Evolutionary conservation across 1,284 basidiomycete genomes (phyloP).

Genomic region (Trichosporon sp.): DNA sequence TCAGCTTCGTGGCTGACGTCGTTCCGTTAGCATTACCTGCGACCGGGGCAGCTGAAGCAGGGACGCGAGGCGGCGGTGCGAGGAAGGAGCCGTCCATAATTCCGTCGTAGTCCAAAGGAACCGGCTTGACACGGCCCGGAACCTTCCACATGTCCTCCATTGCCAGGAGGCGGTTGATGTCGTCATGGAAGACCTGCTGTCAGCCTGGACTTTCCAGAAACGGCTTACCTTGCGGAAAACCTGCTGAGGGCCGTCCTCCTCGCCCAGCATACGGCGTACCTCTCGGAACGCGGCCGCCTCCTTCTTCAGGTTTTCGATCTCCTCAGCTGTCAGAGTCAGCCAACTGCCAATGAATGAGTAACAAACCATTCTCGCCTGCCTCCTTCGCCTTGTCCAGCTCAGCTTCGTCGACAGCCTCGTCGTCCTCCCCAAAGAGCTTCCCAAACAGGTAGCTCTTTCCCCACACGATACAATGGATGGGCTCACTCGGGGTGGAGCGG

Average conservation of each 20-base stretch:
- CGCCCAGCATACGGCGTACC: constrained; percentile 58
- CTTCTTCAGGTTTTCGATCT: constrained; percentile 82
- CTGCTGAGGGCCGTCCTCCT: constrained; percentile 60
- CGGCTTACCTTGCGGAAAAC: constrained; percentile 80
- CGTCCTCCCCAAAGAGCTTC: constrained; percentile 90
- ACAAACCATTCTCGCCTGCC: constrained; percentile 69
- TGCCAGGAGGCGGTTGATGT: constrained; percentile 79
- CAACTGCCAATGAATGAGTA: background rate
- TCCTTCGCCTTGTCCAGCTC: constrained; percentile 55
- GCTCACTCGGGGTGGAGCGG: constrained; percentile 91
- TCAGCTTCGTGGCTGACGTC: constrained; percentile 52
- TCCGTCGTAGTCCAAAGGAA: constrained; percentile 71
- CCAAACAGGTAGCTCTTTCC: constrained; percentile 96
- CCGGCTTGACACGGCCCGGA: constrained; percentile 68
- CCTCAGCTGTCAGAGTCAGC: constrained; percentile 60
- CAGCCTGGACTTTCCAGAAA: background rate
- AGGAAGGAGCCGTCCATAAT: constrained; percentile 63
- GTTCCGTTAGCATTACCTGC: constrained; percentile 22
- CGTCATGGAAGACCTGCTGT: constrained; percentile 73
- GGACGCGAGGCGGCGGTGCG: constrained; percentile 44
- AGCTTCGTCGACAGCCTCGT: constrained; percentile 54
- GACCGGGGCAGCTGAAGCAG: constrained; percentile 22
- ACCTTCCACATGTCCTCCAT: constrained; percentile 98
- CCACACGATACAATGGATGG: constrained; percentile 99
- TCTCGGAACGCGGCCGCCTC: constrained; percentile 83